These are phyloP conservation scores for Alternaria alternata DNA, from an alignment of 2,329 filamentous ascomycete genomes.

Conservation along the genomic window DNA sequence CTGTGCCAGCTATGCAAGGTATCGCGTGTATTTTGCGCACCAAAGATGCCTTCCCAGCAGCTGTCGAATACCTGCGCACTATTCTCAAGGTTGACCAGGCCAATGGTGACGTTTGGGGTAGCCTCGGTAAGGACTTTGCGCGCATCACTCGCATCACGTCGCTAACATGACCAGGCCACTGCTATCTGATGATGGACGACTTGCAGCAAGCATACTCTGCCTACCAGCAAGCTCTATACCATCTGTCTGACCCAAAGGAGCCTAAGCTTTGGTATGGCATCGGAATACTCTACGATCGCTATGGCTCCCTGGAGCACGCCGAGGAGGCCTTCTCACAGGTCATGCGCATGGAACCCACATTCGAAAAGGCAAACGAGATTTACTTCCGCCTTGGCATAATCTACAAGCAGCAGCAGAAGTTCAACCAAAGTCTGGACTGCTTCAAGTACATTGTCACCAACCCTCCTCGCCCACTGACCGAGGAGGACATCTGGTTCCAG, in stretches of 20 bases:
- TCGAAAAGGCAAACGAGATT: constrained; percentile 98
- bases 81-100: constrained; percentile 88
- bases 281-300: constrained; percentile 94
- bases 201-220: constrained; percentile 95
- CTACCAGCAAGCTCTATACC: constrained; percentile 94
- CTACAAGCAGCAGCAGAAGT: constrained; percentile 98
- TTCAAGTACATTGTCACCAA: constrained; percentile 98
- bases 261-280: constrained; percentile 99
- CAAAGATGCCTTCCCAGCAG: constrained; percentile 91
- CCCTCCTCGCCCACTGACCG: constrained; percentile 88
- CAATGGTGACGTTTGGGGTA: constrained; percentile 97
- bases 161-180: constrained; percentile 73
- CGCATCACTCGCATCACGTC: not conserved
- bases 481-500: constrained; percentile 99
- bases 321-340: constrained; percentile 98
- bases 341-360: constrained; percentile 97
- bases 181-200: constrained; percentile 98
- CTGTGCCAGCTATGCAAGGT: constrained; percentile 89
- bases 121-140: constrained; percentile 70
- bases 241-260: constrained; percentile 94
- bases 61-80: constrained; percentile 89
- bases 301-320: constrained; percentile 94
- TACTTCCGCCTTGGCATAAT: constrained; percentile 99
- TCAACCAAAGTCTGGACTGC: constrained; percentile 89
- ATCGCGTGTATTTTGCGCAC: constrained; percentile 91